Evolutionary conservation across 2,329 filamentous ascomycete species (phyloP), one percentile per base, ranked within the genome.

Genomic region (Verticillium zaregamsianum): DNA sequence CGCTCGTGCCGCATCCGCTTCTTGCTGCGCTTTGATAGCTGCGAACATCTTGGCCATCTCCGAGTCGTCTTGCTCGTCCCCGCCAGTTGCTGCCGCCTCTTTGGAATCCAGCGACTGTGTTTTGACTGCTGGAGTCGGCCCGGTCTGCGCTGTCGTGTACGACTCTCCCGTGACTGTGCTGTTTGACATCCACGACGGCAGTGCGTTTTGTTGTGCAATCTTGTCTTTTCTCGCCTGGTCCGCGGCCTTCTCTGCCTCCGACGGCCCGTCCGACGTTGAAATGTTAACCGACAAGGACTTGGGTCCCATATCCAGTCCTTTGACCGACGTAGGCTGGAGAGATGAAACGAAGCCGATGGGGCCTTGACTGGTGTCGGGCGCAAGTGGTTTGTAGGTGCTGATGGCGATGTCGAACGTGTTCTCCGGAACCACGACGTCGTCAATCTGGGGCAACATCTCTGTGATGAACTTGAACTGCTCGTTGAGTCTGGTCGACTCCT

Each of bases 381-480:
- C 58, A 25, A 59, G 32, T 7, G 59, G 55, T 45, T 62, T 58
- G 72, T 93, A 83, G 12, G 84, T 86, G 28, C 83, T 80, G 28
- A 90, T 79, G 2, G 90, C 90, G 25, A 85, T 81, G 58, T 92
- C 89, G 67, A 92, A 92, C 66, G 85, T 89, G 70, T 90, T 89
- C 66, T 88, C 89, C 2, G 91, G 91, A 7, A 96, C 86, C 40
- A 86, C 80, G 6, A 89, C 82, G n/a, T 84, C 81, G 71, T 95
- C 92, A 63, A 96, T 91, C 69, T 89, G 84, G 61, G 89, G 90
- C 65, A 96, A 80, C 60, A 93, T 81, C 62, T 90, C 86, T 61
- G 90, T 89, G 66, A 95, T 88, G 68, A 91, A 91, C 67, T 88
- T 88, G 74, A 94, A 89, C 72, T 94, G 89, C 68, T 88, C 86